Conservation (phyloP, 768 basidiomycete genomes). For the Tulasnella sp. region DNA sequence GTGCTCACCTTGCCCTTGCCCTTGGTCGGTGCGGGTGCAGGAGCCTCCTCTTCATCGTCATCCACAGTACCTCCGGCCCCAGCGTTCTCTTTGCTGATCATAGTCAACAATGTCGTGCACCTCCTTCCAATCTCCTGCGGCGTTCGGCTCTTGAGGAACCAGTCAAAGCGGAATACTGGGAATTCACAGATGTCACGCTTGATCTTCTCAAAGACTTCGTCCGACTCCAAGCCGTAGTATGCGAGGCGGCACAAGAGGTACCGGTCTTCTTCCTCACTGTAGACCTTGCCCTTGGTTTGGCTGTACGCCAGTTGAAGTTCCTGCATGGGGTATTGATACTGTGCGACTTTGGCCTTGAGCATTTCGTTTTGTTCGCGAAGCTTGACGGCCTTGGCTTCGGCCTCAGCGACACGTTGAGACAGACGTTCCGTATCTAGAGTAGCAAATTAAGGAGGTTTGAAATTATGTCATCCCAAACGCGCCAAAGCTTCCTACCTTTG, state of each 20-base stretch:
- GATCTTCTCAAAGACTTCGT: conserved; percentile 92
- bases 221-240: conserved; percentile 86
- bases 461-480: no score
- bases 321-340: conserved; percentile 90
- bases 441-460: no score
- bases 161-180: conserved; percentile 96
- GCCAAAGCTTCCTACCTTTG: conserved; percentile 55
- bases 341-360: conserved; percentile 78
- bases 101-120: conserved; percentile 82
- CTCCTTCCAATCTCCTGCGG: conserved; percentile 86
- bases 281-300: conserved; percentile 94
- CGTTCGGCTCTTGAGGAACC: conserved; percentile 96
- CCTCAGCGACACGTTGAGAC: conserved; percentile 79
- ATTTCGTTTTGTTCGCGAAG: conserved; percentile 78
- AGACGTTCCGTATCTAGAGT: conserved; percentile 45
- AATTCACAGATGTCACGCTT: conserved; percentile 97
- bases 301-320: conserved; percentile 95
- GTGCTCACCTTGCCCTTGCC: conserved; percentile 36
- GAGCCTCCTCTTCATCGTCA: conserved; percentile 55
- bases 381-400: conserved; percentile 88
- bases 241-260: conserved; percentile 89
- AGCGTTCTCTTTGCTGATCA: conserved; percentile 84
- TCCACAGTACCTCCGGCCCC: conserved; percentile 58
- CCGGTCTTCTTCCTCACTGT: conserved; percentile 94
- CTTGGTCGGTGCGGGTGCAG: conserved; percentile 34